phyloP scores from a whole-genome alignment of 2,329 filamentous ascomycete species.

The Apiospora malaysiana region DNA sequence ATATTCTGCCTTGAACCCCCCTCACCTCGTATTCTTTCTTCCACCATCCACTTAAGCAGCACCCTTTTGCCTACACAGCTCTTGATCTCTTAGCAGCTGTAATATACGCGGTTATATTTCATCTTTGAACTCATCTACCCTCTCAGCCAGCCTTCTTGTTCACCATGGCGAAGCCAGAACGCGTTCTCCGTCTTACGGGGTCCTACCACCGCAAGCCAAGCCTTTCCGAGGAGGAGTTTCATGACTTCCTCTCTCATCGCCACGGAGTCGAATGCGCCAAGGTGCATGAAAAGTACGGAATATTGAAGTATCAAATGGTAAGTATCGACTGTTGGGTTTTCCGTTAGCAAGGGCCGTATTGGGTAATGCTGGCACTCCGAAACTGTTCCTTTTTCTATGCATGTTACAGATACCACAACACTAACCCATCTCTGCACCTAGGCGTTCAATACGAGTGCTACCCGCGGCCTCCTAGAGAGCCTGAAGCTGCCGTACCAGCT shows the following conservation, averaged over 20 bases:
- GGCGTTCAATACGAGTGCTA: constrained; percentile 26
- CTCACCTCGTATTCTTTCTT: too few species aligned
- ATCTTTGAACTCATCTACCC: not conserved
- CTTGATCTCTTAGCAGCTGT: too few species aligned
- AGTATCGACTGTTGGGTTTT: not conserved
- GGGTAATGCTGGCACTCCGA: too few species aligned
- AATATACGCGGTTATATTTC: too few species aligned
- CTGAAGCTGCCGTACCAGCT: constrained; percentile 27
- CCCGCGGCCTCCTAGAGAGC: constrained; percentile 25
- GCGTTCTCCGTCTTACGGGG: constrained; percentile 23
- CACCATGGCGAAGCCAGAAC: constrained; percentile 25
- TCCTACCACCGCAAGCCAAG: constrained; percentile 20
- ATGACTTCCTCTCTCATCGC: constrained; percentile 22
- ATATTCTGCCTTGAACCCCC: too few species aligned
- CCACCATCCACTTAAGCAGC: too few species aligned
- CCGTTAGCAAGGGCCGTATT: not conserved
- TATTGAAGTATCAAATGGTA: constrained; percentile 27
- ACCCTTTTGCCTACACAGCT: too few species aligned
- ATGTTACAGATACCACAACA: not conserved
- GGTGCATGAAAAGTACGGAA: constrained; percentile 25
- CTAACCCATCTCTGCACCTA: constrained; percentile 8
- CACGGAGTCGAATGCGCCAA: constrained; percentile 27
- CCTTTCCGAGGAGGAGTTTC: constrained; percentile 24
- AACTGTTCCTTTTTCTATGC: not conserved
- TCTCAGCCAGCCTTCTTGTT: not conserved